A percentile compares a stretch with the other conserved stretches of the same genome.
These are phyloP conservation scores for Verticillium tricorpus DNA, from an alignment of 2,329 filamentous ascomycete species.

Conservation along the genomic window DNA sequence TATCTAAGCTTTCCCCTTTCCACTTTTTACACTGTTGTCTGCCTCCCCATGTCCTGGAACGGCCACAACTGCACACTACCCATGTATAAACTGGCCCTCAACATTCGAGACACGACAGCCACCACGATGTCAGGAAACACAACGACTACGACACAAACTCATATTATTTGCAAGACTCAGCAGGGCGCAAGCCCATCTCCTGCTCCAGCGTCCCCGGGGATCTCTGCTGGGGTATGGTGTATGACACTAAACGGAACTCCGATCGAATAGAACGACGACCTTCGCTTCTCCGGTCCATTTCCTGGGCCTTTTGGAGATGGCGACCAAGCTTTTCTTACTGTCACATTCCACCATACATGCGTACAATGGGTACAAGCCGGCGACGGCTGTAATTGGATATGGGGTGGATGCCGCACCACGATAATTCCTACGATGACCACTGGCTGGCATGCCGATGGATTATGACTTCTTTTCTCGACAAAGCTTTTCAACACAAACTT, in stretches of 20 bases:
- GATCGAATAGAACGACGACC: not conserved
- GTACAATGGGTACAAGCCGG: not conserved
- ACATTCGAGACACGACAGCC: not conserved
- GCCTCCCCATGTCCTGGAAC: not conserved
- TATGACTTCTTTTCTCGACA: not conserved
- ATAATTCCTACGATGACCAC: not conserved
- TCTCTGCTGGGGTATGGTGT: not conserved
- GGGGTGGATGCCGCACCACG: not conserved
- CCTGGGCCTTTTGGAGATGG: not conserved
- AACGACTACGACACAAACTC: not conserved
- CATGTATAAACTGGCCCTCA: not conserved
- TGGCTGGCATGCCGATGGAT: not conserved
- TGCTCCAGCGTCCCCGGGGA: not conserved
- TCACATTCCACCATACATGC: not conserved
- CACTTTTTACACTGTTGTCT: not conserved
- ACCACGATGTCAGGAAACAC: not conserved
- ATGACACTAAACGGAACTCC: not conserved
- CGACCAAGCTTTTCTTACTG: not conserved
- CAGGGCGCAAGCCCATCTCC: not conserved
- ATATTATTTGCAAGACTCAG: not conserved
- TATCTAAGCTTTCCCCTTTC: conserved; percentile 25
- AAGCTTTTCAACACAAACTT: not conserved
- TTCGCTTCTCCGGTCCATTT: not conserved
- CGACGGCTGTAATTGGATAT: not conserved
- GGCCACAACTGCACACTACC: not conserved